These are phyloP conservation scores for Tremella mesenterica DNA, from an alignment of 768 basidiomycete species.

Conservation along the genomic window DNA sequence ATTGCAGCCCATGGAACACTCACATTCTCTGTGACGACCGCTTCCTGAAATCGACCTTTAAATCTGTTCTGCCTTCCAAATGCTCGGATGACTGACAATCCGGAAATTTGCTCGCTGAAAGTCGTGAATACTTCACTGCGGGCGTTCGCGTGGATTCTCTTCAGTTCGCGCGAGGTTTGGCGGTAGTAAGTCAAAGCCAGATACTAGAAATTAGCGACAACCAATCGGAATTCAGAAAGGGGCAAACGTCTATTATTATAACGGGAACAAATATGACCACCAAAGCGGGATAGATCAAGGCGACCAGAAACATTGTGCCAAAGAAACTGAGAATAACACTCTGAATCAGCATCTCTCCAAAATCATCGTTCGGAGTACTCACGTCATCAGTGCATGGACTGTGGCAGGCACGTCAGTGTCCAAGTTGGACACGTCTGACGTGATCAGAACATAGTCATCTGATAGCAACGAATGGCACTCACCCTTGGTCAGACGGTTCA, in stretches of 20 bases:
- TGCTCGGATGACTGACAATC: constrained; percentile 28
- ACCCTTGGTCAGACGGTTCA: neutral
- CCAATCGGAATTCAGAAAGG: neutral
- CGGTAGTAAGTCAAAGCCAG: constrained; percentile 22
- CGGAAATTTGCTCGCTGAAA: constrained; percentile 28
- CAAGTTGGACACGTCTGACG: constrained; percentile 32
- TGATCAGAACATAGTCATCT: neutral
- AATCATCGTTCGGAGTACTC: too few species aligned
- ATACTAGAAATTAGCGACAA: constrained; percentile 14
- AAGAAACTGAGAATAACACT: neutral
- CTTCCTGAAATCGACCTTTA: constrained; percentile 12
- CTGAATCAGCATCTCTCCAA: too few species aligned
- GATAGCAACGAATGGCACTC: neutral
- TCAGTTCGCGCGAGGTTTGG: constrained; percentile 24
- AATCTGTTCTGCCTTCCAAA: constrained; percentile 22
- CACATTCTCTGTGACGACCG: constrained; percentile 24
- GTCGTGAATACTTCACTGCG: constrained; percentile 24
- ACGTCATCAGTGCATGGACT: too few species aligned
- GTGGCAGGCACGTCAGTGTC: too few species aligned
- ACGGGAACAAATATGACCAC: neutral
- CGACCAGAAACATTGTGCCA: neutral
- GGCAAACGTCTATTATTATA: neutral
- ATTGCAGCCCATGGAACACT: constrained; percentile 9
- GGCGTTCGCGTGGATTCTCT: constrained; percentile 25
- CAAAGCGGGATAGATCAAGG: neutral